These are phyloP conservation scores for Articulospora tetracladia DNA, from an alignment of 495 filamentous ascomycete genomes.

Conservation along the genomic window DNA sequence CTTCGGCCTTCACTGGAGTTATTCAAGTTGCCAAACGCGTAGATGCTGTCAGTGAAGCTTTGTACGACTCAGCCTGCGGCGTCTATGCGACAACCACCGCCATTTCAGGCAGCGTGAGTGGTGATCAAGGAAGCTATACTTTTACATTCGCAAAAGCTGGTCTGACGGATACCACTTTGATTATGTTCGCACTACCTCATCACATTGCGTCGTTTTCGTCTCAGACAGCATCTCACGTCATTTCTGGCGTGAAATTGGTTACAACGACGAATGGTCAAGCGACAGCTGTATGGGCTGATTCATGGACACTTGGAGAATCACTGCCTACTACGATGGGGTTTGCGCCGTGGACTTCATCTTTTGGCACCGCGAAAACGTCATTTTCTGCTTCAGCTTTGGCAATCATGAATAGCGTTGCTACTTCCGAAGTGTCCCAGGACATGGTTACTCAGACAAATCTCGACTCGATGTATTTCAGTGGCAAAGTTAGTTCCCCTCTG, in stretches of 20 bases:
- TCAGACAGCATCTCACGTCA: conserved; percentile 45
- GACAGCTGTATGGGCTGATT: conserved; percentile 66
- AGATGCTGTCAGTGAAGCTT: conserved; percentile 54
- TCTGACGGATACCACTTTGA: conserved; percentile 44
- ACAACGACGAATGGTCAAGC: conserved; percentile 87
- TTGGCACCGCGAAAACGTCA: conserved; percentile 41
- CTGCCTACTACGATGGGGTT: conserved; percentile 73
- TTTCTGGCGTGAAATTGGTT: conserved; percentile 57
- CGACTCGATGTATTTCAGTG: conserved; percentile 92
- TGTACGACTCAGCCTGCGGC: conserved; percentile 74
- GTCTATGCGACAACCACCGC: conserved; percentile 61
- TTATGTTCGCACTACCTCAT: conserved; percentile 91
- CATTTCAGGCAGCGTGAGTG: conserved; percentile 59
- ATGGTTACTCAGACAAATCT: conserved; percentile 67
- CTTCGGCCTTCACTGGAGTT: conserved; percentile 54
- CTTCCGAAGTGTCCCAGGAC: conserved; percentile 67
- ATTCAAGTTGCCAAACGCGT: conserved; percentile 80
- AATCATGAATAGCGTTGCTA: conserved; percentile 53
- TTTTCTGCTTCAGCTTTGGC: conserved; percentile 49
- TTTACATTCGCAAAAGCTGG: conserved; percentile 69
- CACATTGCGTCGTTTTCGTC: conserved; percentile 71
- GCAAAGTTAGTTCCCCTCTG: conserved; percentile 57
- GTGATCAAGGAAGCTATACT: conserved; percentile 62
- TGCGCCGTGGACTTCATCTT: conserved; percentile 63
- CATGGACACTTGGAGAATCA: conserved; percentile 78